Evolutionary conservation across 2,329 filamentous ascomycete genomes (phyloP), one percentile per base, ranked within the genome.

Genomic region (Gyromitra esculenta): DNA sequence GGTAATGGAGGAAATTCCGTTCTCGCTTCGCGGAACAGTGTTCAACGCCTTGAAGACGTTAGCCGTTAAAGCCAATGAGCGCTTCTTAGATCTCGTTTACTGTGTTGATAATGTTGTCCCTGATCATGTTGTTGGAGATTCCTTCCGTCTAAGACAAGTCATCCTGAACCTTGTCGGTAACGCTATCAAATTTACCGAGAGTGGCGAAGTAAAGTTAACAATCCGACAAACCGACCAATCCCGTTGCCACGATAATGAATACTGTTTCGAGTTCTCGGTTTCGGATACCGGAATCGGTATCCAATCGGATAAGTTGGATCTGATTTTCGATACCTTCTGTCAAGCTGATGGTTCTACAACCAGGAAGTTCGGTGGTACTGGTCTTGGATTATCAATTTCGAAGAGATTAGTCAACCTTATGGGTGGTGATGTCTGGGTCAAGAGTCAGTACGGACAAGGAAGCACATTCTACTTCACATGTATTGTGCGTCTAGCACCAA

Each of bases 261-360:
- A 97, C 81, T 92, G 94, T 37, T 95, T 97, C 83, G 94, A 98
- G 84, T 98, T 98, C 84, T 91, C 95, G 70, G 96, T 99, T 43
- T 92, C 92, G 21, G 96, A 98, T 83, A 98, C 96, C 45, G 96
- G 96, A 80, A 99, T 98, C 81, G 96, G 96, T 81, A 98, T 98
- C 81, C 93, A 95, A 81, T 89, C 92, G 79, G 94, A 98, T 85
- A 98, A 98, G 85, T 88, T 98, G 68, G 94, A 97, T 82, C 87
- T 98, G 79, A 98, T 99, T 82, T 98, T 99, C 84, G 96, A 98
- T 85, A 98, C 95, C 0, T 98, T 98, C 89, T 95, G 97, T 84
- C 96, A 98, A 85, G 96, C 96, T 21, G 96, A 98, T 83, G 95
- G 95, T 48, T 97, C 94, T 43, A 98, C 96, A 83, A 98, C 95